phyloP scores from a whole-genome alignment of 768 basidiomycete genomes.

The Tephrocybe sp. region DNA sequence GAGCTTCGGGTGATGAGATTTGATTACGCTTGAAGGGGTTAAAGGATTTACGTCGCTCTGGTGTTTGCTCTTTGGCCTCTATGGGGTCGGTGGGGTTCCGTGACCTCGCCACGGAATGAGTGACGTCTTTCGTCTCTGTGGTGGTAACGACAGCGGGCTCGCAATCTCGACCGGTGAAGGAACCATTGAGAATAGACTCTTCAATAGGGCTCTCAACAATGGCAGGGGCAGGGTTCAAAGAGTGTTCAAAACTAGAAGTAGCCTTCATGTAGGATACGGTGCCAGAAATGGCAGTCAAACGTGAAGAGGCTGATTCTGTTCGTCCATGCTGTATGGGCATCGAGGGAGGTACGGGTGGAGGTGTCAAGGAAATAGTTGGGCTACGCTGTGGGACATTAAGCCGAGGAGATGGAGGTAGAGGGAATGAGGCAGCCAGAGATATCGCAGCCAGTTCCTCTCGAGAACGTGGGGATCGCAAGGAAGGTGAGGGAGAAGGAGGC shows the following conservation, averaged over 20 bases:
- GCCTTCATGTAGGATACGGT: constrained; percentile 26
- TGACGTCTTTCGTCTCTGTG: not conserved
- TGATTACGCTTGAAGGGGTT: constrained; percentile 37
- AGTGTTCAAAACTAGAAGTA: constrained; percentile 5
- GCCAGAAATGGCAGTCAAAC: constrained; percentile 28
- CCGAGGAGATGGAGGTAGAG: constrained; percentile 17
- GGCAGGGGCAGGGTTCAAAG: constrained; percentile 22
- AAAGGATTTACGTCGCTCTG: constrained; percentile 30
- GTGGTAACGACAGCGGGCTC: constrained; percentile 14
- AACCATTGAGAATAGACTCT: not conserved
- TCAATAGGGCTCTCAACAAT: constrained; percentile 36
- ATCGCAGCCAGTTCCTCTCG: not conserved
- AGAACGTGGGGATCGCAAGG: not conserved
- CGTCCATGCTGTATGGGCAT: not conserved
- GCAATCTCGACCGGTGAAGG: constrained; percentile 13
- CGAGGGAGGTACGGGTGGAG: constrained; percentile 9
- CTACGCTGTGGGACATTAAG: constrained; percentile 2
- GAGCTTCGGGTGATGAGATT: constrained; percentile 11
- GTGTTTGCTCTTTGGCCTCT: not conserved
- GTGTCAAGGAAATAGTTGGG: constrained; percentile 12
- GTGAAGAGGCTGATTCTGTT: constrained; percentile 24
- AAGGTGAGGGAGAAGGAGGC: constrained; percentile 14
- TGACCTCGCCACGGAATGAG: constrained; percentile 3
- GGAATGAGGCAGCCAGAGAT: constrained; percentile 8
- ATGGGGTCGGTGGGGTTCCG: constrained; percentile 18